Conservation (phyloP, 1,284 basidiomycete genomes). For the Prillingera fragicola region DNA sequence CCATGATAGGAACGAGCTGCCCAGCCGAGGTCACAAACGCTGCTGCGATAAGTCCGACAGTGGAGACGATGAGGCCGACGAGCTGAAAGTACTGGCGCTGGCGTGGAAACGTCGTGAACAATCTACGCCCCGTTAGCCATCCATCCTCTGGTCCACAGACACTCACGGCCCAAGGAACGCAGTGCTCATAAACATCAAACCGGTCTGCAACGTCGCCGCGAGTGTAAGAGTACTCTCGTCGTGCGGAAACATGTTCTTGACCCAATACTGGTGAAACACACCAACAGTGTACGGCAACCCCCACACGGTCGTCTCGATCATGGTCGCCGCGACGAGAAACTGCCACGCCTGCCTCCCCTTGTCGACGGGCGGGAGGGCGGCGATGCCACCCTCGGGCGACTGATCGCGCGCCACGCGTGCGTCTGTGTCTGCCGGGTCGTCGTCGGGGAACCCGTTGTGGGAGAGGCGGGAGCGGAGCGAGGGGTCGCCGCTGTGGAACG, state of each 20-base stretch:
- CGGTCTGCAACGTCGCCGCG: constrained; percentile 39
- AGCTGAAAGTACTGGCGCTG: constrained; percentile 25
- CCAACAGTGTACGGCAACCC: constrained; percentile 45
- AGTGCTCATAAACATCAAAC: constrained; percentile 37
- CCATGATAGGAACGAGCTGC: constrained; percentile 43
- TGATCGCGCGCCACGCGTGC: too few species aligned
- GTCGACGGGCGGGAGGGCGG: constrained; percentile 38
- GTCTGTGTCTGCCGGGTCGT: too few species aligned
- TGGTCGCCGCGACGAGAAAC: constrained; percentile 40
- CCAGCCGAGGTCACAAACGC: constrained; percentile 38
- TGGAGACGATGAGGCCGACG: constrained; percentile 27
- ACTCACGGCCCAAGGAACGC: constrained; percentile 38
- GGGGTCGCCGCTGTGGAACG: too few species aligned
- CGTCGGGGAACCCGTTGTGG: too few species aligned
- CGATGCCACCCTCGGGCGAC: too few species aligned
- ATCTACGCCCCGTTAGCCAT: constrained; percentile 11
- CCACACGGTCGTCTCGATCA: constrained; percentile 42
- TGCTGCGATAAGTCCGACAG: constrained; percentile 23
- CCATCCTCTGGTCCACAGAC: background rate
- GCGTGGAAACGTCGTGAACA: constrained; percentile 33
- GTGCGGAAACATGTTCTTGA: constrained; percentile 26
- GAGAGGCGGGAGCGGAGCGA: too few species aligned
- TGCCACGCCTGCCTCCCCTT: constrained; percentile 39
- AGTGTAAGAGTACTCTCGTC: constrained; percentile 21
- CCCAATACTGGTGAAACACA: constrained; percentile 45